phyloP scores from a whole-genome alignment of 495 filamentous ascomycete genomes.

The Jackrogersella minutella region DNA sequence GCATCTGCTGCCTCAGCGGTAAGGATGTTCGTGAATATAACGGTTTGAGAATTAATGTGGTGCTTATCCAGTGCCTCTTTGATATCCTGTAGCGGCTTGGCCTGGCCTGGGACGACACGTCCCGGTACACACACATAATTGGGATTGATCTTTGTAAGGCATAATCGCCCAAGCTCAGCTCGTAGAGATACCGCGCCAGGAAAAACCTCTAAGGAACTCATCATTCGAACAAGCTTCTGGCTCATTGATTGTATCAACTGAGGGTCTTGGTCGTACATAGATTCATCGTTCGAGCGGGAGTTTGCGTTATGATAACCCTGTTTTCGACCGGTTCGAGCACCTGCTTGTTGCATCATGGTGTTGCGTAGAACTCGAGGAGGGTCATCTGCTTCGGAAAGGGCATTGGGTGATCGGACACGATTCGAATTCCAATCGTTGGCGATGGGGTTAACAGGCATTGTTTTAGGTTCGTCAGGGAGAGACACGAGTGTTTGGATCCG shows the following conservation, averaged over 20 bases:
- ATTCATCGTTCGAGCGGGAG: not conserved
- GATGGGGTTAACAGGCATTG: conserved; percentile 9
- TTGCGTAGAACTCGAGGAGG: conserved; percentile 10
- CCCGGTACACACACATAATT: conserved; percentile 33
- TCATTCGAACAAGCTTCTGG: conserved; percentile 32
- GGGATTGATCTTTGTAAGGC: conserved; percentile 38
- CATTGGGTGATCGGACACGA: not conserved
- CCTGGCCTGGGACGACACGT: conserved; percentile 9
- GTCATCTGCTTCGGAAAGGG: not conserved
- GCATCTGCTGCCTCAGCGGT: conserved; percentile 48
- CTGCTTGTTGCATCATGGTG: conserved; percentile 48
- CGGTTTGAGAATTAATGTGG: conserved; percentile 8
- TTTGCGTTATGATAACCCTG: not conserved
- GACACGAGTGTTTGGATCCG: not conserved
- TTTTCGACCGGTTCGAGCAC: not conserved
- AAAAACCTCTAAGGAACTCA: conserved; percentile 37
- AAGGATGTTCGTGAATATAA: conserved; percentile 55
- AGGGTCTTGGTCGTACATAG: not conserved
- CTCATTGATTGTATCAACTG: conserved; percentile 3
- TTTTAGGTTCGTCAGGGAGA: not conserved
- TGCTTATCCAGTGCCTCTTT: conserved; percentile 31
- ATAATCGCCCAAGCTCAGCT: conserved; percentile 54
- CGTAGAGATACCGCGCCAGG: conserved; percentile 49
- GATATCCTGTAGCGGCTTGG: conserved; percentile 35
- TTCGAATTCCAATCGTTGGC: not conserved